phyloP scores from a whole-genome alignment of 2,329 filamentous ascomycete genomes.

The Mariannaea sp. region DNA sequence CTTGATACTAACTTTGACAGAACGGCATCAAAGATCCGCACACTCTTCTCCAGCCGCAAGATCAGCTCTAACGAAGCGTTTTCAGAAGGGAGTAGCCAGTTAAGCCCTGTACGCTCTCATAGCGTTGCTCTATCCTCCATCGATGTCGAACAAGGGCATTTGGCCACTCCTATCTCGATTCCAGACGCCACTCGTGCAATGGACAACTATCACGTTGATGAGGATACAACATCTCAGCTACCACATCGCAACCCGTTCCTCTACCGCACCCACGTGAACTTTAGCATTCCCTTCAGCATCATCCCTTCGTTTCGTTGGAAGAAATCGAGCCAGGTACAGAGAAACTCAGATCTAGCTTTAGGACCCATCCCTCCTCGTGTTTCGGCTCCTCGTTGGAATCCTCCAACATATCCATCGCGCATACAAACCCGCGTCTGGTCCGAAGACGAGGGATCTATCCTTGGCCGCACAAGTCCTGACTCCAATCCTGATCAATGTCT shows the following conservation, averaged over 20 bases:
- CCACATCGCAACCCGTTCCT: slow-evolving; percentile 41
- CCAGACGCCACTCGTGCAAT: slow-evolving; percentile 8
- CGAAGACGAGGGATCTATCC: slow-evolving; percentile 21
- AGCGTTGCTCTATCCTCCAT: neutral
- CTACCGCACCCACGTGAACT: slow-evolving; percentile 42
- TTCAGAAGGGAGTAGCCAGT: slow-evolving; percentile 17
- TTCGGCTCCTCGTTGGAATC: slow-evolving; percentile 20
- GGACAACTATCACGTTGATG: neutral
- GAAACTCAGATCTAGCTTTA: slow-evolving; percentile 17
- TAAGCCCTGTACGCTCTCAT: slow-evolving; percentile 7
- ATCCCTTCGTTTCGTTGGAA: slow-evolving; percentile 28
- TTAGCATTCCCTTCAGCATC: slow-evolving; percentile 31
- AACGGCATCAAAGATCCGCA: slow-evolving; percentile 29
- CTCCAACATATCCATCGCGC: slow-evolving; percentile 14
- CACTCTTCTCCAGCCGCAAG: slow-evolving; percentile 29
- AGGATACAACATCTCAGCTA: slow-evolving; percentile 16
- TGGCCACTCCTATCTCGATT: neutral
- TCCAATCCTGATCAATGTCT: slow-evolving; percentile 9
- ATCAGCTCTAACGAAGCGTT: slow-evolving; percentile 25
- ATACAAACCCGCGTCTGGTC: slow-evolving; percentile 40
- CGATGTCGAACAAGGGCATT: slow-evolving; percentile 21
- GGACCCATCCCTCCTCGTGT: slow-evolving; percentile 22
- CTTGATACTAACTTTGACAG: slow-evolving; percentile 13
- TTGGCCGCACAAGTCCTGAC: slow-evolving; percentile 11
- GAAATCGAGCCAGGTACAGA: slow-evolving; percentile 8